Conservation (phyloP, 352 stramenopile species). For the Phytophthora niederhauseri region DNA sequence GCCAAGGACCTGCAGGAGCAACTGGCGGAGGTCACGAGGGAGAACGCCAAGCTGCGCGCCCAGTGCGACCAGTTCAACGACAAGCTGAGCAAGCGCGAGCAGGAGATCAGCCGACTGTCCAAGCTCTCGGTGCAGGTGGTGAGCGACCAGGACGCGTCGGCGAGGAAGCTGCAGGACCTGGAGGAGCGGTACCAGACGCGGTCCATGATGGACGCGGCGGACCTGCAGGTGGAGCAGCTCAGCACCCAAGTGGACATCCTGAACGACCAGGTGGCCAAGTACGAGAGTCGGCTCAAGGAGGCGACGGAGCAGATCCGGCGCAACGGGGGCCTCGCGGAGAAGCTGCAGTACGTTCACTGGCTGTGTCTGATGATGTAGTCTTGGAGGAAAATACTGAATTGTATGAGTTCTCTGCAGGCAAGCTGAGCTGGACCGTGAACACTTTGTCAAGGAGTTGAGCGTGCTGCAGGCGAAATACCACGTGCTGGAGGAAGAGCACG, state of each 20-base stretch:
- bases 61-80: constrained; percentile 50
- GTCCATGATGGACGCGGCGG: constrained; percentile 45
- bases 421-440: constrained; percentile 52
- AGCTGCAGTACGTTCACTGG: constrained; percentile 49
- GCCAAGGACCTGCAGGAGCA: constrained; percentile 55
- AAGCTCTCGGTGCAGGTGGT: constrained; percentile 51
- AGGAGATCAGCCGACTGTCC: constrained; percentile 70
- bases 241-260: constrained; percentile 73
- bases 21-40: constrained; percentile 45
- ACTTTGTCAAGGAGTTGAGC: constrained; percentile 58
- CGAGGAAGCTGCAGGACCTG: constrained; percentile 38
- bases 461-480: constrained; percentile 52
- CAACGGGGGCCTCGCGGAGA: constrained; percentile 51
- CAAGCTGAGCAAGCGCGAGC: constrained; percentile 65
- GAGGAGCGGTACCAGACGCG: constrained; percentile 42
- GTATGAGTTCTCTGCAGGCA: constrained; percentile 32
- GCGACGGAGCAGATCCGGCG: constrained; percentile 56
- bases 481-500: constrained; percentile 60
- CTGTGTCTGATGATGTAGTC: constrained; percentile 9
- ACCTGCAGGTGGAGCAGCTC: constrained; percentile 76
- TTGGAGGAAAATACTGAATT: background rate
- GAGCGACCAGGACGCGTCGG: constrained; percentile 28
- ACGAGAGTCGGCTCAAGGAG: constrained; percentile 74
- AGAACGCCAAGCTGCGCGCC: constrained; percentile 52
- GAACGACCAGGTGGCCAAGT: constrained; percentile 84